phyloP scores from a whole-genome alignment of 225 moss, liverwort and hornwort genomes.

The Pseudisothecium myosuroides region DNA sequence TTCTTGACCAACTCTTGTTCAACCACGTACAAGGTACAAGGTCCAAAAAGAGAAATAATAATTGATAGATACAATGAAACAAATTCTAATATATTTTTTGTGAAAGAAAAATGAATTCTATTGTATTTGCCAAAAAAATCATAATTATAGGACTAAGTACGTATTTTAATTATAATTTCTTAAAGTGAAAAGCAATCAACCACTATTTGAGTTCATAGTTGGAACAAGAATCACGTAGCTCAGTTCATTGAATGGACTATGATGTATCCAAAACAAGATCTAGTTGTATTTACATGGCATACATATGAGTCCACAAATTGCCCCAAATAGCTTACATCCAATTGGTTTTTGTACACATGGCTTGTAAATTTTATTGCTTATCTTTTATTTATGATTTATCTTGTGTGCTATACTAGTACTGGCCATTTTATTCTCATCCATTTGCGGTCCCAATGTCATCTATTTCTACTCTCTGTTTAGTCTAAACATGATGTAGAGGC shows the following conservation, averaged over 20 bases:
- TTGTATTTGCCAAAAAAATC: not conserved
- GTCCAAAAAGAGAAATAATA: too few species aligned
- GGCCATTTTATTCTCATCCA: not conserved
- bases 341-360: too few species aligned
- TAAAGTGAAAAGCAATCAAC: rapidly evolving
- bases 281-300: too few species aligned
- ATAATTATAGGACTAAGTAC: not conserved
- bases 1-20: not conserved
- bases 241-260: too few species aligned
- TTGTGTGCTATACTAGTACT: not conserved
- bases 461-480: too few species aligned
- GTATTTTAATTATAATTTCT: not conserved
- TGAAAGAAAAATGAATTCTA: not conserved
- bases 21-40: not conserved
- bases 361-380: too few species aligned
- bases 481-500: too few species aligned
- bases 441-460: not conserved
- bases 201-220: not conserved
- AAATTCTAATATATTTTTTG: not conserved
- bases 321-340: too few species aligned
- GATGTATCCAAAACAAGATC: too few species aligned
- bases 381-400: not conserved
- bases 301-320: too few species aligned
- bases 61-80: rapidly evolving
- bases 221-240: too few species aligned